Percentiles rank a stretch among this genome's conserved stretches.
Conservation (phyloP, 208 protist species). For the Entamoeba dispar region DNA sequence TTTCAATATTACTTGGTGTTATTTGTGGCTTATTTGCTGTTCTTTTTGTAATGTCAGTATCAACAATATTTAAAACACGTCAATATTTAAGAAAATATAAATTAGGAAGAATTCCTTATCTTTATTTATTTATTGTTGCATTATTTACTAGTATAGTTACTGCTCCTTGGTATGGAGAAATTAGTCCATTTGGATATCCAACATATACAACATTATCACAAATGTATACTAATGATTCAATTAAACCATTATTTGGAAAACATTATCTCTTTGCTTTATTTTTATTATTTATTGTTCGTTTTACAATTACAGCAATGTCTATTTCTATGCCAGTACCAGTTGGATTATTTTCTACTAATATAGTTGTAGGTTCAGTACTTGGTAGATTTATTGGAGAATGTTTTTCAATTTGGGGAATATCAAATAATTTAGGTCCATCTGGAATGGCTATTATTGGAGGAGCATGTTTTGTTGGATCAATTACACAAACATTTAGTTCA, state of each 20-base stretch:
- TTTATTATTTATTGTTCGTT: neutral
- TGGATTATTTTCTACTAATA: neutral
- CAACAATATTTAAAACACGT: neutral
- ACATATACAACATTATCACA: neutral
- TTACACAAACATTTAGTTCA: neutral
- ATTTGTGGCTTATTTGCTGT: neutral
- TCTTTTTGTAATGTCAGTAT: neutral
- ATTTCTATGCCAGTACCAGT: neutral
- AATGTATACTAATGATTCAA: neutral
- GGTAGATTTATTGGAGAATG: neutral
- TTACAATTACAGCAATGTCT: neutral
- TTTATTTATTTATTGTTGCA: neutral
- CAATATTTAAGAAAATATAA: neutral
- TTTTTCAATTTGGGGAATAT: neutral
- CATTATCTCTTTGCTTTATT: neutral
- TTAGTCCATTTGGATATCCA: neutral
- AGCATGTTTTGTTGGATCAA: neutral
- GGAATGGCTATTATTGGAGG: neutral
- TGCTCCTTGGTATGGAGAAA: neutral
- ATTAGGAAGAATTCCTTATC: neutral
- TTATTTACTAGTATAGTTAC: neutral
- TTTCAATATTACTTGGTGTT: neutral
- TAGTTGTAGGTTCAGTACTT: neutral
- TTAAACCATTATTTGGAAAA: neutral
- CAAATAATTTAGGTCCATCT: neutral